Evolutionary conservation across 73 alveolate genomes (phyloP).

Genomic region (Paramecium primaurelia): DNA sequence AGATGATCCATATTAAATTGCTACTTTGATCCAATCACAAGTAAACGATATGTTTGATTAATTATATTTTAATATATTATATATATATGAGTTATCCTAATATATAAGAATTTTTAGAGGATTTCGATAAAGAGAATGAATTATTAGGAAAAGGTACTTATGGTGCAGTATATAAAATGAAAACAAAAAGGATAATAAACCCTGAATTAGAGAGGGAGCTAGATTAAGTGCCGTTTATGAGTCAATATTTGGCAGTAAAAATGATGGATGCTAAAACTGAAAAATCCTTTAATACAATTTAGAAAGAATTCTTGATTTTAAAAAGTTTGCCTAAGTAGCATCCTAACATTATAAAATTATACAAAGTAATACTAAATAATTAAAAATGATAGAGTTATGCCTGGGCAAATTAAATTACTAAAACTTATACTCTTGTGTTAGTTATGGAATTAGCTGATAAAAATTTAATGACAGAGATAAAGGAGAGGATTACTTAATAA

Average conservation of each 20-base stretch:
- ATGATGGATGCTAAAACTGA: slow-evolving; percentile 19
- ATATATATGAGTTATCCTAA: slow-evolving; percentile 19
- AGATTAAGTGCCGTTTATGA: background rate
- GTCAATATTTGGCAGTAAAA: slow-evolving; percentile 20
- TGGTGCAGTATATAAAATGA: slow-evolving; percentile 17
- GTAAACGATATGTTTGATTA: background rate
- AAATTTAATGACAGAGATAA: background rate
- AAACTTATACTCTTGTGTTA: background rate
- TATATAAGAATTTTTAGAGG: background rate
- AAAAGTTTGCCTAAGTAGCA: background rate
- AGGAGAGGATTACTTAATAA: background rate
- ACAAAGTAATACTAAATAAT: background rate
- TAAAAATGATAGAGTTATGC: slow-evolving; percentile 6
- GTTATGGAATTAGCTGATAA: slow-evolving; percentile 42
- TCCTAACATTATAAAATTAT: background rate
- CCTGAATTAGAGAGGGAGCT: background rate
- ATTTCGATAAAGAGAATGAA: background rate
- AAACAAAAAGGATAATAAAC: background rate
- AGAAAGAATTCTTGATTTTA: slow-evolving; percentile 18
- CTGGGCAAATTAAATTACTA: background rate
- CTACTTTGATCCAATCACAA: background rate
- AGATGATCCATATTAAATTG: background rate
- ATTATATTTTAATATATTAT: background rate
- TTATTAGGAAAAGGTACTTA: slow-evolving; percentile 22
- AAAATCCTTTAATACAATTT: background rate